Conservation (phyloP, 1,284 basidiomycete species). For the Puccinia horiana region DNA sequence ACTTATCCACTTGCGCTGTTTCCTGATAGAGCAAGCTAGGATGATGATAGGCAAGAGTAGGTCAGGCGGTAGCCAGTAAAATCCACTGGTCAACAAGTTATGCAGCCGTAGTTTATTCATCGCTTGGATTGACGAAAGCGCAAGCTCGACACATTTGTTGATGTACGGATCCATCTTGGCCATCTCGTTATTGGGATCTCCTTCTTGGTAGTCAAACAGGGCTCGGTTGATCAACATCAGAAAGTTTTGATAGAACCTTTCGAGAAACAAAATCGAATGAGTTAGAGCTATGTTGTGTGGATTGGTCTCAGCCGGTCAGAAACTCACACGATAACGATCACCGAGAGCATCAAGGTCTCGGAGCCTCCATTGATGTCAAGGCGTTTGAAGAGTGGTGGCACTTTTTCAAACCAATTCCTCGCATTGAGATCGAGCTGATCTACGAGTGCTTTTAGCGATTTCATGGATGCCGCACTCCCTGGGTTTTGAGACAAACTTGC, state of each 20-base stretch:
- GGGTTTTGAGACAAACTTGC: neutral
- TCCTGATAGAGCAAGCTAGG: conserved; percentile 13
- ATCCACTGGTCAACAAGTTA: conserved; percentile 1
- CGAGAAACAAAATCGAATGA: neutral
- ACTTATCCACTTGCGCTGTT: neutral
- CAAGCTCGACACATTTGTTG: neutral
- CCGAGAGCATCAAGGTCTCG: neutral
- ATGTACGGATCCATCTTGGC: neutral
- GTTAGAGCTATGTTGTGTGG: neutral
- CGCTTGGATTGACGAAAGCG: neutral
- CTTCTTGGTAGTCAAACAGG: neutral
- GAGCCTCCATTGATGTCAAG: neutral
- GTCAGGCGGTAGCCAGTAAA: neutral
- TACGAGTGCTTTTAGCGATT: neutral
- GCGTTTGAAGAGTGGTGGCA: neutral
- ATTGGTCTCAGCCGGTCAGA: neutral
- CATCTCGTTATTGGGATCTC: neutral
- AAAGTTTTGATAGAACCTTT: conserved; percentile 21
- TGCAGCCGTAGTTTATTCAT: conserved; percentile 25
- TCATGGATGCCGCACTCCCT: neutral
- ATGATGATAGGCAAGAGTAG: neutral
- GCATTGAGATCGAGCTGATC: conserved; percentile 3
- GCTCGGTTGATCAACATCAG: conserved; percentile 13
- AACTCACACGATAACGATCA: conserved; percentile 3
- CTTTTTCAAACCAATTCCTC: conserved; percentile 1